phyloP scores from a whole-genome alignment of 2,329 filamentous ascomycete genomes.

The Botrytis medusae region DNA sequence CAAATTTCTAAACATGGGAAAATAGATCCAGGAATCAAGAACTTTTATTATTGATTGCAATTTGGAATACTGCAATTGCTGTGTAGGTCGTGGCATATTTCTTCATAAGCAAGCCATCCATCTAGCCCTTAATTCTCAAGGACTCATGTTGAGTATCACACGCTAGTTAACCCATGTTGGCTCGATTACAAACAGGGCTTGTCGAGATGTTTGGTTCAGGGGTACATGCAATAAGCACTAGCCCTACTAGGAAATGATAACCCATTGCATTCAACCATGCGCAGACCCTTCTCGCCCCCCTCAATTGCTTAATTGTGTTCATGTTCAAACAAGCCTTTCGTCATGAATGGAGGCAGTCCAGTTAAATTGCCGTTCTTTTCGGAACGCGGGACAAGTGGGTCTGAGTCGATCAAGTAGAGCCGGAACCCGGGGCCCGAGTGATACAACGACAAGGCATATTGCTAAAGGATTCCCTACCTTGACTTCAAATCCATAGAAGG shows the following conservation, averaged over 20 bases:
- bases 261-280: not conserved
- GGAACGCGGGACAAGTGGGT: not conserved
- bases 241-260: not conserved
- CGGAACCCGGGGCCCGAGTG: not conserved
- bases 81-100: not conserved
- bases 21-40: not conserved
- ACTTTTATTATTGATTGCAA: not conserved
- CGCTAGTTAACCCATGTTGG: not conserved
- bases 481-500: not conserved
- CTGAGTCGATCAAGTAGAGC: not conserved
- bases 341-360: not conserved
- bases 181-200: not conserved
- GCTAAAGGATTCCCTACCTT: not conserved
- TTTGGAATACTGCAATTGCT: not conserved
- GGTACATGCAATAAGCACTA: not conserved
- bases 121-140: not conserved
- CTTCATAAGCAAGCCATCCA: not conserved
- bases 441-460: not conserved
- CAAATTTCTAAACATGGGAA: not conserved
- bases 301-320: not conserved
- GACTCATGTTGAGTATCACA: not conserved
- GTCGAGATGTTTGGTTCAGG: not conserved
- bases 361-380: too few species aligned
- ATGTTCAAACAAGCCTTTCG: not conserved
- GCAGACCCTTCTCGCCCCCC: not conserved